A percentile compares a stretch with the other conserved stretches of the same genome.
phyloP scores from a whole-genome alignment of 192 early-diverging fungal genomes.

The Linnemannia hyalina region DNA sequence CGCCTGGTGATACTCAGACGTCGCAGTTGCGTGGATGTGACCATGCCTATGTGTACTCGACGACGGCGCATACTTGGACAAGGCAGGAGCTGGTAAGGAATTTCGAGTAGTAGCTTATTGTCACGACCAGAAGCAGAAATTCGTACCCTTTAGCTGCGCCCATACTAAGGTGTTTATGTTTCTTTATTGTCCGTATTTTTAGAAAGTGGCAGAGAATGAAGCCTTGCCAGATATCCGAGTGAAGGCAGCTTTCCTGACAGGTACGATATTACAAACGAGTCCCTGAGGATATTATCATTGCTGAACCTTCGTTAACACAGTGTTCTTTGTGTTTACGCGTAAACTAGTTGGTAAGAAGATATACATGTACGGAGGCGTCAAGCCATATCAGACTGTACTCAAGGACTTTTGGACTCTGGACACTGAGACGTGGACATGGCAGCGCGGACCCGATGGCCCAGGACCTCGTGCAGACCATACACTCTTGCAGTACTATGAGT shows the following conservation, averaged over 20 bases:
- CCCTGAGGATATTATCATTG: not conserved
- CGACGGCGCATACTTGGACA: conserved; percentile 13
- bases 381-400: conserved; percentile 46
- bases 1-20: conserved; percentile 25
- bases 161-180: not conserved
- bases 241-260: conserved; percentile 45
- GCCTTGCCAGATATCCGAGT: conserved; percentile 39
- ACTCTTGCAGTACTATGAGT: conserved; percentile 44
- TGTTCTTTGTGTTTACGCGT: not conserved
- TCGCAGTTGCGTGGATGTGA: conserved; percentile 35
- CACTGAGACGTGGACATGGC: conserved; percentile 47
- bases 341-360: conserved; percentile 41
- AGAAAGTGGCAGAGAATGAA: conserved; percentile 22
- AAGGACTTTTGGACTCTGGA: conserved; percentile 50
- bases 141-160: not conserved
- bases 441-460: conserved; percentile 36
- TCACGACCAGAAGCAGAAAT: not conserved
- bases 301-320: not conserved
- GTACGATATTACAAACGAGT: not conserved
- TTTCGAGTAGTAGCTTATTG: not conserved
- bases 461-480: conserved; percentile 50
- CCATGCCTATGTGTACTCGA: conserved; percentile 47
- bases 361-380: conserved; percentile 50
- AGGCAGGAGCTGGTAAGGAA: conserved; percentile 31
- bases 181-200: not conserved